phyloP scores from a whole-genome alignment of 192 early-diverging fungal genomes.

The Cladochytrium replicatum region DNA sequence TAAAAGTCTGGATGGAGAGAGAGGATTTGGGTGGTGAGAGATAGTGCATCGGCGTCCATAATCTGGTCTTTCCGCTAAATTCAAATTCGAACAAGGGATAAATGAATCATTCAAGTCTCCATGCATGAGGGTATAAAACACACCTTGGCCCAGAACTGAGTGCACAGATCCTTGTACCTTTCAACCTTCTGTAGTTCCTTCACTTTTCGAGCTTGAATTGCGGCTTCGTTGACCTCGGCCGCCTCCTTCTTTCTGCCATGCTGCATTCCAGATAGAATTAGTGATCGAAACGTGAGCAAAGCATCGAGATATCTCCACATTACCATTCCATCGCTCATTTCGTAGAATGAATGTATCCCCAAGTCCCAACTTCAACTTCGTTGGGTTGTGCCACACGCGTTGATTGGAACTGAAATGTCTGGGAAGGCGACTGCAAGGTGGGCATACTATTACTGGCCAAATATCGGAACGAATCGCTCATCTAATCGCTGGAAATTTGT shows the following conservation, averaged over 20 bases:
- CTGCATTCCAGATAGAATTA: too few relatives aligned
- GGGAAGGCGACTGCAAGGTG: too few relatives aligned
- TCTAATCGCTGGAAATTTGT: too few relatives aligned
- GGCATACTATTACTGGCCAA: too few relatives aligned
- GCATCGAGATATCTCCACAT: too few relatives aligned
- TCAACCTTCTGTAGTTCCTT: slow-evolving; percentile 18
- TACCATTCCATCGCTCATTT: too few relatives aligned
- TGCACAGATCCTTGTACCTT: slow-evolving; percentile 13
- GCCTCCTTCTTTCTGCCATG: slow-evolving; percentile 24
- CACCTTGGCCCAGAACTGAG: slow-evolving; percentile 15
- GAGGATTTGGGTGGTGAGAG: slow-evolving; percentile 59
- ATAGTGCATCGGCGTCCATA: slow-evolving; percentile 47
- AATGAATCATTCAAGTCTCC: not conserved
- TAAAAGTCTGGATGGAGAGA: slow-evolving; percentile 85
- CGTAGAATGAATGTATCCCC: too few relatives aligned
- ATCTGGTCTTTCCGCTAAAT: slow-evolving; percentile 3
- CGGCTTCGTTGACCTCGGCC: slow-evolving; percentile 12
- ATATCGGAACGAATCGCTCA: too few relatives aligned
- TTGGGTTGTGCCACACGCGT: too few relatives aligned
- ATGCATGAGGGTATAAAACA: not conserved
- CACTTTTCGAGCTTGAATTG: slow-evolving; percentile 9
- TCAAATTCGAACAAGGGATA: not conserved
- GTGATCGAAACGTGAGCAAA: too few relatives aligned
- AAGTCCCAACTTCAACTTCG: too few relatives aligned
- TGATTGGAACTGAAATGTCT: too few relatives aligned